These are phyloP conservation scores for Pecoramyces ruminantium DNA, from an alignment of 192 early-diverging fungal genomes.

Conservation along the genomic window DNA sequence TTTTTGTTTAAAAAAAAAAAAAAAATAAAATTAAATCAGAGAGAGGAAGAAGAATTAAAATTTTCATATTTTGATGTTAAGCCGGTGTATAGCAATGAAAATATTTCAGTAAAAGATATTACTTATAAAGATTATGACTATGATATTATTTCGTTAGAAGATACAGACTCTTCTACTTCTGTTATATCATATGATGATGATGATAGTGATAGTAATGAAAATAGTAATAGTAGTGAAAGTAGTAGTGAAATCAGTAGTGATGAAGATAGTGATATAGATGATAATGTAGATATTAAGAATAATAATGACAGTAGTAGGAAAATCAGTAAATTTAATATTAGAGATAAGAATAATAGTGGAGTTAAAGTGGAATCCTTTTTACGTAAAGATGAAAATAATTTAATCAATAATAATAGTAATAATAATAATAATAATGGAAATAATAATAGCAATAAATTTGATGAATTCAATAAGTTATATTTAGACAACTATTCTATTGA, in stretches of 20 bases:
- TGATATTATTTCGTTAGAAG: background rate
- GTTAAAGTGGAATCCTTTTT: background rate
- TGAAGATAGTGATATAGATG: too few species aligned
- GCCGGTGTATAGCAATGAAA: background rate
- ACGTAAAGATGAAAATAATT: background rate
- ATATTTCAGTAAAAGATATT: background rate
- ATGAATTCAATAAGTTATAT: too few species aligned
- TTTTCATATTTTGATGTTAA: background rate
- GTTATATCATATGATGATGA: background rate
- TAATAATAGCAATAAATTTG: too few species aligned
- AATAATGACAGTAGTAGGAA: too few species aligned
- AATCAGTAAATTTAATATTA: too few species aligned
- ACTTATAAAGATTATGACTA: background rate
- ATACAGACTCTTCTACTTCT: background rate
- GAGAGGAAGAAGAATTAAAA: background rate
- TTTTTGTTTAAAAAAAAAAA: too few species aligned
- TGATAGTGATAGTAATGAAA: too few species aligned
- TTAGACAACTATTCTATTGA: background rate
- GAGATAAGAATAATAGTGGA: background rate
- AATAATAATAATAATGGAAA: too few species aligned
- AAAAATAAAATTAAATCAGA: too few species aligned
- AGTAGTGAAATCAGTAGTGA: too few species aligned
- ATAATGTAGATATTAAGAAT: too few species aligned
- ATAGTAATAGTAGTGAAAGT: too few species aligned
- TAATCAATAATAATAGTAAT: background rate